Conservation (phyloP, 352 stramenopile genomes). For the Hyphochytrium catenoides region DNA sequence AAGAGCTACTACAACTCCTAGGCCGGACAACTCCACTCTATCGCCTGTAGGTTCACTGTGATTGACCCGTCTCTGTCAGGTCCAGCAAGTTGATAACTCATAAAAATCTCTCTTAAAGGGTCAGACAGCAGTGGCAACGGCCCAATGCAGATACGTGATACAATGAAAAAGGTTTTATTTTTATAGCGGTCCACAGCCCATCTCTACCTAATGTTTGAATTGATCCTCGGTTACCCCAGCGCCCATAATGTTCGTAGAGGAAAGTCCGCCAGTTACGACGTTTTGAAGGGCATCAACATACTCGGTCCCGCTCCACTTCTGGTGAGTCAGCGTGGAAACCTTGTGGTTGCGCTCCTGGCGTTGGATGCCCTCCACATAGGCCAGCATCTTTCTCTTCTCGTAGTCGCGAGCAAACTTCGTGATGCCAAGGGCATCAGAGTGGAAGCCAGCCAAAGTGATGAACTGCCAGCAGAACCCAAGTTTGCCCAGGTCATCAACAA, state of each 20-base stretch:
- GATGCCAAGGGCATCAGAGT: constrained; percentile 87
- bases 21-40: too few relatives aligned
- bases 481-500: constrained; percentile 81
- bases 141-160: too few relatives aligned
- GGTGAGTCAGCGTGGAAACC: constrained; percentile 90
- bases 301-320: constrained; percentile 91
- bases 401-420: constrained; percentile 77
- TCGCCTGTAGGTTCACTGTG: too few relatives aligned
- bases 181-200: too few relatives aligned
- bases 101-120: too few relatives aligned
- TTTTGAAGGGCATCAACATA: constrained; percentile 88
- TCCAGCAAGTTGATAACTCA: too few relatives aligned
- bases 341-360: constrained; percentile 75
- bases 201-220: too few relatives aligned
- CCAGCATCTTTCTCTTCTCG: constrained; percentile 70
- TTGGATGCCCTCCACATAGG: constrained; percentile 92
- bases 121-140: too few relatives aligned
- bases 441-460: constrained; percentile 94
- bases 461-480: constrained; percentile 96
- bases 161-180: too few relatives aligned
- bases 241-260: constrained; percentile 90
- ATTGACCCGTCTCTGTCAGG: too few relatives aligned
- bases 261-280: constrained; percentile 78
- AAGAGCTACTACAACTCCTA: too few relatives aligned
- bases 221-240: constrained; percentile 89